Base-by-base conservation (phyloP, 2,329 filamentous ascomycete genomes). In the Alternaria sp. region DNA sequence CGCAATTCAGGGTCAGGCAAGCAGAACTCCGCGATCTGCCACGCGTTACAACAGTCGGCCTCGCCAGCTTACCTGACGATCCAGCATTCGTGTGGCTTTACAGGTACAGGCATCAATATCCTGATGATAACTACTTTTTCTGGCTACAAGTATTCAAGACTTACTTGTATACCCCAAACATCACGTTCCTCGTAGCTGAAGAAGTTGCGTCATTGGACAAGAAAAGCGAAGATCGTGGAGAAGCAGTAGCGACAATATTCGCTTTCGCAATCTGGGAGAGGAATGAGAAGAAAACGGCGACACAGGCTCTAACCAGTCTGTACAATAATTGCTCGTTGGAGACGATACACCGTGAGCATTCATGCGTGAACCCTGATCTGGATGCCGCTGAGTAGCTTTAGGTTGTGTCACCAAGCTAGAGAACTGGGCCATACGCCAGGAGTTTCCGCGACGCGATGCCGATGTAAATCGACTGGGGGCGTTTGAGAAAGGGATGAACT, bases 161-260 rank as follows among this genome's bases (percentile, higher is more conserved):
- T 5, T 48, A 48, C 0, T 22, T 48, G 10, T 48, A 48, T 18
- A n/a, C 30, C 10, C 45, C 27, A 8, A 32, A 32, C 30, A 48
- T 32, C 45, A 48, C 45, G 4, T 20, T 48, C 3, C 28, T 48
- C 18, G 45, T 48, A 30, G 45, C 45, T 20, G 45, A 48, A 48
- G 45, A 48, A 32, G 27, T 48, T 2, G 45, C 45, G n/a, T 32
- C 28, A 16, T 9, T 20, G 11, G 11, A 48, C 1, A 30, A 20
- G 12, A 48, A 48, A 9, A n/a, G 27, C 45, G 45, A 48, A 48
- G 27, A 48, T 22, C 45, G 45, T 14, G 45, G 45, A 20, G 45
- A 48, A 48, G 45, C 45, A 32, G 45, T 48, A 48, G 45, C 45
- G n/a, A 48, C 45, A 14, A 32, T 48, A 18, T 16, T 48, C 27